These are phyloP conservation scores for Chrysanthemum lavandulifolium DNA, from an alignment of 129 eudicot species.

Conservation along the genomic window DNA sequence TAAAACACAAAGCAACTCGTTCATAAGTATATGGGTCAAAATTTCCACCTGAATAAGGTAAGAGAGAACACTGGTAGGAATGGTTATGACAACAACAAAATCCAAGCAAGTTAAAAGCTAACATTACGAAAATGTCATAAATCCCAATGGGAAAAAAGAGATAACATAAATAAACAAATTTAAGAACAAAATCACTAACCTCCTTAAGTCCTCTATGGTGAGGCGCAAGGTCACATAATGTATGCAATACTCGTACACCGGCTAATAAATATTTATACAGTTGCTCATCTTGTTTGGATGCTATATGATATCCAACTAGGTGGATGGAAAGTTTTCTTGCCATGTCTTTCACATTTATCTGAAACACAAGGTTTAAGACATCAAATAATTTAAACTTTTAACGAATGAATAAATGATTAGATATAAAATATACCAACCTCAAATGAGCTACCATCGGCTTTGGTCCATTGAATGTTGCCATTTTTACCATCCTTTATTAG, in stretches of 20 bases:
- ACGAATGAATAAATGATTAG: background rate
- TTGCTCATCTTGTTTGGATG: conserved; percentile 43
- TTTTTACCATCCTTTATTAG: conserved; percentile 53
- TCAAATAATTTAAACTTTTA: background rate
- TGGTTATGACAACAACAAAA: no score
- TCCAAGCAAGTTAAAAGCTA: no score
- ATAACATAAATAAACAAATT: no score
- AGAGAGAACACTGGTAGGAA: no score
- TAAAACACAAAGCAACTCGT: no score
- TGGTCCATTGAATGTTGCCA: conserved; percentile 23
- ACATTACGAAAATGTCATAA: no score
- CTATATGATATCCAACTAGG: conserved; percentile 45
- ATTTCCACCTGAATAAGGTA: no score
- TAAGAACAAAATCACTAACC: conserved; percentile 33
- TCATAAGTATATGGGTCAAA: no score
- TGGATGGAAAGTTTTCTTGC: conserved; percentile 59
- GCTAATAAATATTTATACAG: conserved; percentile 48
- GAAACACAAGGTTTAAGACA: conserved; percentile 25
- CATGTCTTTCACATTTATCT: conserved; percentile 61
- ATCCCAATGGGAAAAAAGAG: no score
- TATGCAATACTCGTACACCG: conserved; percentile 61
- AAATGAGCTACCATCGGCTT: conserved; percentile 46
- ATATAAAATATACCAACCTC: conserved; percentile 41
- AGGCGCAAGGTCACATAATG: conserved; percentile 56
- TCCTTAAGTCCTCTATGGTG: conserved; percentile 54